These are phyloP conservation scores for Leccinum sublutescens DNA, from an alignment of 768 basidiomycete genomes.

Conservation along the genomic window DNA sequence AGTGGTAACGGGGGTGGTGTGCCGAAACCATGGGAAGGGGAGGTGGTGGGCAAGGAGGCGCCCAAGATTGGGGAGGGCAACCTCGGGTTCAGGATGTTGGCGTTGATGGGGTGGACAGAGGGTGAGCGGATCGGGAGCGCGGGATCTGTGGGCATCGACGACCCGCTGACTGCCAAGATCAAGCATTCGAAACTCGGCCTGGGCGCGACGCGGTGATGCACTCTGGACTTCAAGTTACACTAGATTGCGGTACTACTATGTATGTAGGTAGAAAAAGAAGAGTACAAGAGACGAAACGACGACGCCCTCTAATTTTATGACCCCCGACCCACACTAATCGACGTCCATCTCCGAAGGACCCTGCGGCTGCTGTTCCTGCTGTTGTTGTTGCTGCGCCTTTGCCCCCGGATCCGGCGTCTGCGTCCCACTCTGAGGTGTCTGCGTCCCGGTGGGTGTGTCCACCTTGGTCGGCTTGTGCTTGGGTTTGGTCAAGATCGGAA, in stretches of 20 bases:
- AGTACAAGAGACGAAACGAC: not conserved
- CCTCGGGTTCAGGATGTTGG: slow-evolving; percentile 83
- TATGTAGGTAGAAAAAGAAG: slow-evolving; percentile 8
- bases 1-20: slow-evolving; percentile 18
- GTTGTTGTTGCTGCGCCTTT: slow-evolving; percentile 24
- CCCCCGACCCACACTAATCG: slow-evolving; percentile 46
- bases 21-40: slow-evolving; percentile 73
- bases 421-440: slow-evolving; percentile 69
- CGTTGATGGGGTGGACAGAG: slow-evolving; percentile 89
- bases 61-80: slow-evolving; percentile 80
- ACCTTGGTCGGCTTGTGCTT: slow-evolving; percentile 83
- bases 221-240: slow-evolving; percentile 10
- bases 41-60: slow-evolving; percentile 85
- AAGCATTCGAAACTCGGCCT: slow-evolving; percentile 85
- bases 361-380: slow-evolving; percentile 31
- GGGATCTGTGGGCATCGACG: slow-evolving; percentile 59
- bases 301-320: not conserved
- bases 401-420: slow-evolving; percentile 53
- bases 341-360: slow-evolving; percentile 82
- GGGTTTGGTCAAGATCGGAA: slow-evolving; percentile 86
- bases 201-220: slow-evolving; percentile 47
- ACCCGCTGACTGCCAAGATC: slow-evolving; percentile 78
- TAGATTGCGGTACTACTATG: slow-evolving; percentile 12
- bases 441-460: slow-evolving; percentile 50
- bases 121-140: slow-evolving; percentile 72